Evolutionary conservation across 176 grass and related monocot genomes (phyloP).

Genomic region (Carex kokanica): DNA sequence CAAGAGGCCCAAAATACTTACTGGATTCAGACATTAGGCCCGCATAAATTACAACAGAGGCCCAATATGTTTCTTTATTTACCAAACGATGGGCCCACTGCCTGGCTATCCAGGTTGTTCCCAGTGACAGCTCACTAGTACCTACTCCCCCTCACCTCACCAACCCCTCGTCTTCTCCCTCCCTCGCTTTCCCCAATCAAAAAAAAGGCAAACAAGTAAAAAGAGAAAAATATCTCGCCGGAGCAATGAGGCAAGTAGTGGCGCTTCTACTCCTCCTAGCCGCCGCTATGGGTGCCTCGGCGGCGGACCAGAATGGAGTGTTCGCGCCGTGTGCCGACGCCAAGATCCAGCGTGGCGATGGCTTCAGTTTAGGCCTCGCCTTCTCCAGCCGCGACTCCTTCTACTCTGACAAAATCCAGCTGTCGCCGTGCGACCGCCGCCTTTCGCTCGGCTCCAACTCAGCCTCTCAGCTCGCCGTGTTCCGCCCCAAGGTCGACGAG

Average conservation of each 20-base stretch:
- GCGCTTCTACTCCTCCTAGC: background rate
- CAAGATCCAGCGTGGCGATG: conserved; percentile 76
- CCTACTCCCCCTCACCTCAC: background rate
- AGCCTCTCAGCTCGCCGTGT: conserved; percentile 61
- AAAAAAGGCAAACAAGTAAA: background rate
- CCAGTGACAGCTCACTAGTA: conserved; percentile 3
- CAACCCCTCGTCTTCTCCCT: background rate
- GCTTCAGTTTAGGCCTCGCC: conserved; percentile 86
- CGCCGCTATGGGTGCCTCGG: background rate
- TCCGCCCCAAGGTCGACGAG: conserved; percentile 97
- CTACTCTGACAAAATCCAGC: conserved; percentile 52
- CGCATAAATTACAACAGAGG: background rate
- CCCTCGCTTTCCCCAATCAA: conserved; percentile 15
- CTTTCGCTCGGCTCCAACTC: conserved; percentile 49
- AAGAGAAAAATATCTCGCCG: background rate
- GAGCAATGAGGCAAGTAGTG: background rate
- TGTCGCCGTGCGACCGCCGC: conserved; percentile 92
- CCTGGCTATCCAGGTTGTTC: conserved; percentile 16
- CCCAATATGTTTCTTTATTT: background rate
- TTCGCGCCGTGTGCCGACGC: conserved; percentile 75
- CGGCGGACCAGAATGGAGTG: conserved; percentile 53
- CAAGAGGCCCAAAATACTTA: background rate
- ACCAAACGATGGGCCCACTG: background rate
- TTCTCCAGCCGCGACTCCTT: conserved; percentile 49
- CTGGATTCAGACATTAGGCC: background rate